These are phyloP conservation scores for Solanum corneliomulleri DNA, from an alignment of 257 asterid species.

Conservation along the genomic window DNA sequence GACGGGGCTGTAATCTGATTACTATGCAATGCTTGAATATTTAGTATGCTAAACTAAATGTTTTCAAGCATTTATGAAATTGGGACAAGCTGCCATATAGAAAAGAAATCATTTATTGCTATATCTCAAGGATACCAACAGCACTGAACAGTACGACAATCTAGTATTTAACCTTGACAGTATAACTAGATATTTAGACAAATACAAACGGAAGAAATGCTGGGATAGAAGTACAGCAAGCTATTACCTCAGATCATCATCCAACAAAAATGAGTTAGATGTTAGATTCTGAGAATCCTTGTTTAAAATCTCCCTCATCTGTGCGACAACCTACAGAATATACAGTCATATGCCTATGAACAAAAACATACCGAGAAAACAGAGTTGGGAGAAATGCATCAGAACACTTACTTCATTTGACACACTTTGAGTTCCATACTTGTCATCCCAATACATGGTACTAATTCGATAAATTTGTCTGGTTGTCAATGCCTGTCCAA, in stretches of 20 bases:
- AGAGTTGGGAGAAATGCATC: background rate
- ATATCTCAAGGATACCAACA: background rate
- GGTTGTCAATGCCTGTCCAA: slow-evolving; percentile 66
- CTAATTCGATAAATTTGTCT: slow-evolving; percentile 95
- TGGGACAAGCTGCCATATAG: background rate
- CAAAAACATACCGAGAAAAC: background rate
- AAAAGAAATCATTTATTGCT: background rate
- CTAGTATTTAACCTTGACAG: background rate
- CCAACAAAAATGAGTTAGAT: slow-evolving; percentile 89
- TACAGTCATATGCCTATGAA: background rate
- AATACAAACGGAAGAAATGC: background rate
- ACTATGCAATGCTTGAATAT: background rate
- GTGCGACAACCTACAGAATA: slow-evolving; percentile 75
- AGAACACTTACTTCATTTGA: slow-evolving; percentile 65
- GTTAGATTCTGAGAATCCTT: slow-evolving; percentile 83
- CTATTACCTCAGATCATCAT: slow-evolving; percentile 87
- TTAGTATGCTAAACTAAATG: background rate
- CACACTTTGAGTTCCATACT: slow-evolving; percentile 97
- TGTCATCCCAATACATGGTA: slow-evolving; percentile 99
- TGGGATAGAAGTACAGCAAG: background rate
- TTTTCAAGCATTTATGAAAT: background rate
- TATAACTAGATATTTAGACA: background rate
- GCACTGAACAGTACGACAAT: background rate
- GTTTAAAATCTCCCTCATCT: slow-evolving; percentile 88
- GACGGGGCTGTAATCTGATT: background rate